Conservation (phyloP, 371 early-diverging fungal species). For the Apophysomyces ossiformis region DNA sequence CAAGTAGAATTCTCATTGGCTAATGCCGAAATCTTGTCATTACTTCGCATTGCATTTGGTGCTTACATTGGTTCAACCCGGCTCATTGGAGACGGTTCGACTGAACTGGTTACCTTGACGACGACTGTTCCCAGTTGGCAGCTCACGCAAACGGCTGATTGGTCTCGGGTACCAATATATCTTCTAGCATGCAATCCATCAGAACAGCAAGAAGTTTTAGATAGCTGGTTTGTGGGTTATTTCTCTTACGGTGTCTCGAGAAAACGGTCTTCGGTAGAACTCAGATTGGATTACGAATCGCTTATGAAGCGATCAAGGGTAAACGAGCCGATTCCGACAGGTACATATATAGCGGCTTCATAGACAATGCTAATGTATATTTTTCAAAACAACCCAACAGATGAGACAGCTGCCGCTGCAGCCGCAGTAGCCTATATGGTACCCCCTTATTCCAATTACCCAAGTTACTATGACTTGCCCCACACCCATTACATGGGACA, state of each 20-base stretch:
- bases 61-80: constrained; percentile 26
- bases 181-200: constrained; percentile 21
- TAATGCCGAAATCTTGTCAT: constrained; percentile 15
- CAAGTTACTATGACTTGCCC: constrained; percentile 21
- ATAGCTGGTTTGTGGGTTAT: constrained; percentile 34
- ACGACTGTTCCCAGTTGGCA: constrained; percentile 24
- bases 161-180: constrained; percentile 28
- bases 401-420: not conserved
- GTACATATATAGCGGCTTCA: not conserved
- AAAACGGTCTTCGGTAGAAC: constrained; percentile 31
- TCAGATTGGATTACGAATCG: constrained; percentile 7
- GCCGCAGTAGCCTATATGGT: constrained; percentile 20
- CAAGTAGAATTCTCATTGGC: constrained; percentile 21
- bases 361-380: not conserved
- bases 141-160: constrained; percentile 26
- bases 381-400: not conserved
- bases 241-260: constrained; percentile 26
- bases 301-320: constrained; percentile 11
- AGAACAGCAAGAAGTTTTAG: constrained; percentile 21
- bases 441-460: constrained; percentile 13
- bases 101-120: constrained; percentile 21
- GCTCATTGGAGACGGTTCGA: constrained; percentile 19
- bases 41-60: constrained; percentile 29
- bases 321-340: constrained; percentile 7
- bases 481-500: constrained; percentile 20